These are phyloP conservation scores for Calonectria henricotiae DNA, from an alignment of 2,329 filamentous ascomycete species.

Conservation along the genomic window DNA sequence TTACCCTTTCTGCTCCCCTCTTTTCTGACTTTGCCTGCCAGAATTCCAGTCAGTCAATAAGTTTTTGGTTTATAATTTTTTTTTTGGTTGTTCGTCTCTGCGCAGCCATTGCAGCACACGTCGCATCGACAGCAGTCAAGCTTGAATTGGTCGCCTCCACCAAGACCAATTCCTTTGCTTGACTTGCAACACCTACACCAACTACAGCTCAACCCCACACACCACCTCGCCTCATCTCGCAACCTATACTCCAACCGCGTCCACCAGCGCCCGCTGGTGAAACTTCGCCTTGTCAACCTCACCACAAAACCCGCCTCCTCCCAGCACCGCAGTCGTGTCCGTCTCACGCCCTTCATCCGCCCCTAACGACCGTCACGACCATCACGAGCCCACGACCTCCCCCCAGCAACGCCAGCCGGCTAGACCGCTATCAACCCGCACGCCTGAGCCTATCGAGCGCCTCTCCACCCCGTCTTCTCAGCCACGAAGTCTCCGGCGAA, in stretches of 20 bases:
- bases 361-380: conserved; percentile 72
- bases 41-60: conserved; percentile 32
- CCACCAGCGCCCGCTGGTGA: conserved; percentile 61
- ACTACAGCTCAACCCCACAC: conserved; percentile 42
- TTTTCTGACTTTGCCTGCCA: conserved; percentile 23
- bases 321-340: conserved; percentile 64
- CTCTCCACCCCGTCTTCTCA: conserved; percentile 66
- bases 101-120: conserved; percentile 2
- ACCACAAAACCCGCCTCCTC: conserved; percentile 46
- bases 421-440: conserved; percentile 48
- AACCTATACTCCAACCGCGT: conserved; percentile 40
- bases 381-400: conserved; percentile 64
- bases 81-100: background rate
- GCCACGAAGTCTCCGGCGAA: conserved; percentile 67
- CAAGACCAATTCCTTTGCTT: conserved; percentile 35
- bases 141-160: conserved; percentile 31
- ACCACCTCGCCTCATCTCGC: conserved; percentile 29
- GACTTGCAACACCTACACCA: conserved; percentile 44
- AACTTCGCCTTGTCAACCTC: conserved; percentile 66
- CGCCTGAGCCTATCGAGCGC: conserved; percentile 61
- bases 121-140: conserved; percentile 20
- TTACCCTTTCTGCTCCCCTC: conserved; percentile 29
- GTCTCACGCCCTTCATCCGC: conserved; percentile 59
- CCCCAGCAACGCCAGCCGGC: conserved; percentile 65
- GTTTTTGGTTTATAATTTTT: conserved; percentile 8